Percentiles rank a stretch among this genome's conserved stretches.
Conservation (phyloP, 2,329 filamentous ascomycete genomes). For the Aureobasidium sp. region DNA sequence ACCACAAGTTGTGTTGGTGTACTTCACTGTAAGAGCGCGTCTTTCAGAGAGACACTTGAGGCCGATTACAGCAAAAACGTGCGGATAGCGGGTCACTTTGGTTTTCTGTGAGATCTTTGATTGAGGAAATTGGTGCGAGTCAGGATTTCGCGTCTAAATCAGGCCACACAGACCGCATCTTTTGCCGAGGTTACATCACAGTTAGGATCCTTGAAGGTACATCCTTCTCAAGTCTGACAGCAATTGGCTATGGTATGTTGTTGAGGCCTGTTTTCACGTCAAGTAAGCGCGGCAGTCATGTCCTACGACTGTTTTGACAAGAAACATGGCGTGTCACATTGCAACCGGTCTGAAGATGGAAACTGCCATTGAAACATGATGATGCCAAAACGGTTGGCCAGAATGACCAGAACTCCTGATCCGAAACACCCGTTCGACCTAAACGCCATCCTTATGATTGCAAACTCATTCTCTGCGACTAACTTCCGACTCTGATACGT, state of each 20-base stretch:
- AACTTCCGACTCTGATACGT: slow-evolving; percentile 4
- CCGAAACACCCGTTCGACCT: not conserved
- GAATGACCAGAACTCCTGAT: not conserved
- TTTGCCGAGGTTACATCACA: slow-evolving; percentile 8
- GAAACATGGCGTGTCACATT: not conserved
- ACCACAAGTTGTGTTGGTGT: not conserved
- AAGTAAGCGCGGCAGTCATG: not conserved
- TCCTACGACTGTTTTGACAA: not conserved
- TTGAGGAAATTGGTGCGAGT: slow-evolving; percentile 13
- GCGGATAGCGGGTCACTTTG: not conserved
- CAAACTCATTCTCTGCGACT: slow-evolving; percentile 1
- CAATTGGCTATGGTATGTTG: not conserved
- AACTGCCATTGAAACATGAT: not conserved
- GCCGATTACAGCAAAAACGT: not conserved
- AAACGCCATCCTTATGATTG: not conserved
- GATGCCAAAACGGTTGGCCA: not conserved
- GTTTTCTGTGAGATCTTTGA: slow-evolving; percentile 5
- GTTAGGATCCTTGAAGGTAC: not conserved
- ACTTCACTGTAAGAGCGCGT: not conserved
- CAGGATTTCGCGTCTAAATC: slow-evolving; percentile 4
- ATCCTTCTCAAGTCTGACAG: not conserved
- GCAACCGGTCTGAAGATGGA: not conserved
- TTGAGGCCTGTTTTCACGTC: not conserved
- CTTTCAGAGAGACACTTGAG: not conserved
- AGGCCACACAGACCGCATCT: slow-evolving; percentile 7